These are phyloP conservation scores for Psilocybe subaeruginosa DNA, from an alignment of 768 basidiomycete species.

Conservation along the genomic window DNA sequence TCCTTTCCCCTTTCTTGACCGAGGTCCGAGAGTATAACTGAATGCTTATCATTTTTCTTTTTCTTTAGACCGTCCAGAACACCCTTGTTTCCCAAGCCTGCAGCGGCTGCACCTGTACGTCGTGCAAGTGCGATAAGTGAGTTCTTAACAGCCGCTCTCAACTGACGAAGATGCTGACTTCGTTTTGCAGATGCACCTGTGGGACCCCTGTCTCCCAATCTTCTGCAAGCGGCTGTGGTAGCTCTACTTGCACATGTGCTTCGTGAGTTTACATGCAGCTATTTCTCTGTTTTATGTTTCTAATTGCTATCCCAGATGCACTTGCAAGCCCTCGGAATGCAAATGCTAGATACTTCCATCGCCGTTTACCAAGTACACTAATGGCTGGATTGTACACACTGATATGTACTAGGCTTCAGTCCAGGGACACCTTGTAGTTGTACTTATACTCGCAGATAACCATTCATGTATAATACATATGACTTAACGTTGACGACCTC, in stretches of 20 bases:
- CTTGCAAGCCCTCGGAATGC: slow-evolving; percentile 17
- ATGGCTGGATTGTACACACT: too few species aligned
- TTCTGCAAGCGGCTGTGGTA: slow-evolving; percentile 10
- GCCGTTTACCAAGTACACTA: too few species aligned
- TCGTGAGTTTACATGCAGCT: neutral
- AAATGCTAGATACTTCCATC: slow-evolving; percentile 8
- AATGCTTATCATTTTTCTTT: too few species aligned
- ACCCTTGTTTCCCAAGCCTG: slow-evolving; percentile 8
- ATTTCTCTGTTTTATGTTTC: neutral
- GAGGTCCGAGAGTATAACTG: too few species aligned
- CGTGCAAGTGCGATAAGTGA: slow-evolving; percentile 13
- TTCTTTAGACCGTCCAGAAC: slow-evolving; percentile 2
- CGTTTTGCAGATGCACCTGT: slow-evolving; percentile 6
- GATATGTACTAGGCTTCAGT: too few species aligned
- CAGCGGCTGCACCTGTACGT: slow-evolving; percentile 7
- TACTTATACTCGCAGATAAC: too few species aligned
- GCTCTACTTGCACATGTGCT: slow-evolving; percentile 14
- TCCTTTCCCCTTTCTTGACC: too few species aligned
- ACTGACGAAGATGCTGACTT: neutral
- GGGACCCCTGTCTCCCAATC: slow-evolving; percentile 15
- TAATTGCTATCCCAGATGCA: slow-evolving; percentile 1
- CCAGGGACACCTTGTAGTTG: too few species aligned
- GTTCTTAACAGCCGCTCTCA: neutral
- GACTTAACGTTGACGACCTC: too few species aligned
- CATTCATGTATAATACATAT: too few species aligned